phyloP scores from a whole-genome alignment of 805 yeast species.

The Suhomyces sp. region DNA sequence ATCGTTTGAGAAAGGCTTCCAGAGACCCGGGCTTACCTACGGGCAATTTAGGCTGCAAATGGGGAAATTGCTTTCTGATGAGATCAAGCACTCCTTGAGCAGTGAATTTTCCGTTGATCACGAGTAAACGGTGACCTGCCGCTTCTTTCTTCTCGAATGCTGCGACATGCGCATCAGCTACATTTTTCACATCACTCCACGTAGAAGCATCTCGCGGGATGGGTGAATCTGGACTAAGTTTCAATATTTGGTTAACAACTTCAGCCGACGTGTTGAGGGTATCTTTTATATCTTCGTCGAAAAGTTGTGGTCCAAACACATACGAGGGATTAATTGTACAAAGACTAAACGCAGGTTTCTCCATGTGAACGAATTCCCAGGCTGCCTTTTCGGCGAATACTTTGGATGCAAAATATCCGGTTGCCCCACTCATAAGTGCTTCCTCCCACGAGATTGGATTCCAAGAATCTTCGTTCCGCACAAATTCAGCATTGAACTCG shows the following conservation, averaged over 20 bases:
- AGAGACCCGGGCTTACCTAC: conserved; percentile 16
- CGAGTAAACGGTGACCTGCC: conserved; percentile 10
- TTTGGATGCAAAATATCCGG: conserved; percentile 29
- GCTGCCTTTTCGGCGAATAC: conserved; percentile 33
- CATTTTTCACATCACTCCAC: conserved; percentile 19
- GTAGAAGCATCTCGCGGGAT: conserved; percentile 5
- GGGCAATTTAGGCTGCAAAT: conserved; percentile 14
- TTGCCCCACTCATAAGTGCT: conserved; percentile 17
- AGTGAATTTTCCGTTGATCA: conserved; percentile 14
- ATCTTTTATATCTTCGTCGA: conserved; percentile 12
- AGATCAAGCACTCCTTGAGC: conserved; percentile 19
- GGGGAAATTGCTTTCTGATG: conserved; percentile 21
- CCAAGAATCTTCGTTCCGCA: conserved; percentile 10
- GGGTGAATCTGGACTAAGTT: conserved; percentile 4
- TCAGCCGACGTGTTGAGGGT: conserved; percentile 14
- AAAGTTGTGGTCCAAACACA: conserved; percentile 20
- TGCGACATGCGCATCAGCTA: conserved; percentile 19
- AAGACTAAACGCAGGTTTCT: conserved; percentile 13
- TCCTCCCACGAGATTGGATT: conserved; percentile 15
- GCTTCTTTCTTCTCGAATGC: conserved; percentile 12
- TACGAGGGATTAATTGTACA: conserved; percentile 14
- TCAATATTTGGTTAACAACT: conserved; percentile 8
- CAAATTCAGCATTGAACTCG: conserved; percentile 11
- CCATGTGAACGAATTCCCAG: conserved; percentile 23
- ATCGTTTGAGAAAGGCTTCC: background rate